phyloP scores from a whole-genome alignment of 1,284 basidiomycete species.

The Vanrija sp. region DNA sequence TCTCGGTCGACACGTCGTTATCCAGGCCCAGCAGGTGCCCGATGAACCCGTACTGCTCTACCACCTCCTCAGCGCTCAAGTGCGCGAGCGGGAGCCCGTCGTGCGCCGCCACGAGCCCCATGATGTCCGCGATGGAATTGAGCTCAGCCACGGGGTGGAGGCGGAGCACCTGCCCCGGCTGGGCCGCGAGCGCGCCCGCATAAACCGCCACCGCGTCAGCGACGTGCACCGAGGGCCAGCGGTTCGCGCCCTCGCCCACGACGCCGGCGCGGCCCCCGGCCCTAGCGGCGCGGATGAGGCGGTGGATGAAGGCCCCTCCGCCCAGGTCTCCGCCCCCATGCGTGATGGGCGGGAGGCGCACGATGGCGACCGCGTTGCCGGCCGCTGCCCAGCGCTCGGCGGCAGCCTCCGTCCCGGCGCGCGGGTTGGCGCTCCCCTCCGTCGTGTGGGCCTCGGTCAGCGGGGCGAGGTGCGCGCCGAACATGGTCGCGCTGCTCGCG shows the following conservation, averaged over 20 bases:
- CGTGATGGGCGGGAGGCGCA: conserved; percentile 24
- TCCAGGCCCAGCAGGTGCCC: background rate
- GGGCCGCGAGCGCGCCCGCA: too few species aligned
- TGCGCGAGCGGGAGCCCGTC: background rate
- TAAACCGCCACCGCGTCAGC: too few species aligned
- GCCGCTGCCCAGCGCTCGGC: background rate
- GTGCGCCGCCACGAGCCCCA: too few species aligned
- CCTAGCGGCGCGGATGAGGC: too few species aligned
- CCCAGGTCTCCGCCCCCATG: conserved; percentile 16
- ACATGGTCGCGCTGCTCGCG: conserved; percentile 11
- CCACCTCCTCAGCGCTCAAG: background rate
- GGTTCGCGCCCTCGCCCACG: too few species aligned
- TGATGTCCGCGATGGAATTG: too few species aligned
- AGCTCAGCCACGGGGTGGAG: too few species aligned
- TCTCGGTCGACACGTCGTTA: background rate
- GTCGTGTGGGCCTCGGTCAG: background rate
- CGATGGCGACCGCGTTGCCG: conserved; percentile 14
- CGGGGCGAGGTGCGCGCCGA: background rate
- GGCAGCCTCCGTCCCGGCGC: conserved; percentile 6
- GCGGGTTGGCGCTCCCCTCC: background rate
- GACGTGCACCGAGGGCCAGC: too few species aligned
- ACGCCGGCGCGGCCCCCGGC: too few species aligned
- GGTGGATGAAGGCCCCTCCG: too few species aligned
- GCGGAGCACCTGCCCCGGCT: too few species aligned
- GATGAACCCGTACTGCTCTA: background rate